phyloP scores from a whole-genome alignment of 176 grass and related monocot species.

The Aegilops sharonensis region DNA sequence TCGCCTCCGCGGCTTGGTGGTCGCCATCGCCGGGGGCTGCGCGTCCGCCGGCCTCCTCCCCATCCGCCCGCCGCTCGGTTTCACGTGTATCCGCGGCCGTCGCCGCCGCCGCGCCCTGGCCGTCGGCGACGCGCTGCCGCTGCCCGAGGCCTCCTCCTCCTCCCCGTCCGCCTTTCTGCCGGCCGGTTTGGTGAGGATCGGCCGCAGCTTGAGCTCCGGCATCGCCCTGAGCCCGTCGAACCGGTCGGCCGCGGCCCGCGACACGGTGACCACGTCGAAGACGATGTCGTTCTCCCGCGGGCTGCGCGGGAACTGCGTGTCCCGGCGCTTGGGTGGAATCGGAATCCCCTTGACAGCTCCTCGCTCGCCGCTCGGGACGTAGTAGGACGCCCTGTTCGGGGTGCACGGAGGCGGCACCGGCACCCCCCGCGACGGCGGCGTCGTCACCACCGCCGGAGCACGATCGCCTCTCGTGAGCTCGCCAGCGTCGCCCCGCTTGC shows the following conservation, averaged over 20 bases:
- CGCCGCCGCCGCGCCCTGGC: conserved; percentile 17
- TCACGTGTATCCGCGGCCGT: background rate
- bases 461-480: background rate
- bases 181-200: conserved; percentile 53
- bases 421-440: background rate
- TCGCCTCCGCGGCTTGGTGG: background rate
- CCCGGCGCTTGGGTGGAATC: conserved; percentile 35
- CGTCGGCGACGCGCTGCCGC: conserved; percentile 18
- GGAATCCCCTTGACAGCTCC: conserved; percentile 6
- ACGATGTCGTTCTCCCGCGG: conserved; percentile 32
- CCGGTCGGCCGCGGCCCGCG: background rate
- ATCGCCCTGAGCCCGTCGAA: conserved; percentile 14
- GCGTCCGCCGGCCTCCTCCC: background rate
- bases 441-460: background rate
- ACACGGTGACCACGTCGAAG: conserved; percentile 43
- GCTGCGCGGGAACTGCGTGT: conserved; percentile 49
- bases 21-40: background rate
- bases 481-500: conserved; percentile 1
- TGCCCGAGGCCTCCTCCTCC: background rate
- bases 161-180: background rate
- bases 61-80: background rate
- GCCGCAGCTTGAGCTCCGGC: conserved; percentile 65
- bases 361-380: conserved; percentile 46
- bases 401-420: conserved; percentile 17
- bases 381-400: conserved; percentile 74